Evolutionary conservation across 768 basidiomycete genomes (phyloP), one percentile per base, ranked within the genome.

Genomic region (Psilocybe subaeruginosa): DNA sequence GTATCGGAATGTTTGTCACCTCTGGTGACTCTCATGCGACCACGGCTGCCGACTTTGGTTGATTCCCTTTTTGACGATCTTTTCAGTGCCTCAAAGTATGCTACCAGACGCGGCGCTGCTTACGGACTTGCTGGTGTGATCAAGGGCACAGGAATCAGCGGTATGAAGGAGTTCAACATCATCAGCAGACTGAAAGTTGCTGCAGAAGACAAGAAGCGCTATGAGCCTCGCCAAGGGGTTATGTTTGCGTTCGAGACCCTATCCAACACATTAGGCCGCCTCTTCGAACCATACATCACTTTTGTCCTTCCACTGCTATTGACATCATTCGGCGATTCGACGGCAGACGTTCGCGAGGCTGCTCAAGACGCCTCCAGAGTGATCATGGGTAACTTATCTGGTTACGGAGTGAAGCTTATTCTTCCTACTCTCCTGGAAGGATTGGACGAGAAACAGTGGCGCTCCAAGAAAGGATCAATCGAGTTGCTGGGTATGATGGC

Each of bases 401-500:
- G 90, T 0, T 95, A 98, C 72, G 96, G 95, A 37, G 91, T 99
- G 70, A 99, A 99, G 76, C 85, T 95, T 48, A 95, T 99, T 61
- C 77, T 99, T 14, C 97, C 97, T 0, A 90, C 91, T 2, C 74
- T 99, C 19, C 81, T 99, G 8, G 89, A 89, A 41, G 96, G 95
- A 23, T 77, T 99, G 54, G 96, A 99, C 66, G 97, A 99, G 73
- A 98, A 97, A 71, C 97, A 99, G 70, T 99, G 97, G 97, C 84
- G 97, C 12, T 93, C 95, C 0, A 99, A 99, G 79, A 93, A 93
- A 73, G 97, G 97, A 1, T 96, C 96, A 6, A 98, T 99, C 62
- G 97, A 99, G 72, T 77, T 99, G 5, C 78, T 99, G 61, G 97
- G 97, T 23, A 92, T 95, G 84, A 99, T 99, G 96, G 97, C 97